Percentiles rank a stretch among this genome's conserved stretches.
These are phyloP conservation scores for Fusarium compactum DNA, from an alignment of 2,329 filamentous ascomycete genomes.

Conservation along the genomic window DNA sequence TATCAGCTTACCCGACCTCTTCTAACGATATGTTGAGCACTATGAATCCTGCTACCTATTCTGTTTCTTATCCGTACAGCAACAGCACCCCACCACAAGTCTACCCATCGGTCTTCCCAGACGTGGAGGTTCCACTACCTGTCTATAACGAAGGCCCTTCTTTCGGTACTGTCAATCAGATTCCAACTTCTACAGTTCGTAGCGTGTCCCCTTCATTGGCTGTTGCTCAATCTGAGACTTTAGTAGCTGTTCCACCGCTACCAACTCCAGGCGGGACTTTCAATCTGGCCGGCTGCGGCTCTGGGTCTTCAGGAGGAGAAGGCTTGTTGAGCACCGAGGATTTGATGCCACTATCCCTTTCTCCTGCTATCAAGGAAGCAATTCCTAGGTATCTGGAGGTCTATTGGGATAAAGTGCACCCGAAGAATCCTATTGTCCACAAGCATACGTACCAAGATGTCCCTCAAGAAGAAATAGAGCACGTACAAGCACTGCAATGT, in stretches of 20 bases:
- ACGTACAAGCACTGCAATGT: conserved; percentile 59
- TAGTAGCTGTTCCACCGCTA: conserved; percentile 60
- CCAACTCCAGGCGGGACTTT: conserved; percentile 52
- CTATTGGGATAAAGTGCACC: conserved; percentile 66
- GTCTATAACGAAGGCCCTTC: conserved; percentile 53
- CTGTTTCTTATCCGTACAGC: conserved; percentile 48
- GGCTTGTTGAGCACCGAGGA: conserved; percentile 50
- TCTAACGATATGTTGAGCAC: conserved; percentile 31
- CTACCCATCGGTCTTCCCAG: conserved; percentile 52
- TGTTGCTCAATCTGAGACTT: conserved; percentile 61
- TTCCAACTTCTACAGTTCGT: conserved; percentile 60
- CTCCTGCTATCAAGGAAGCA: conserved; percentile 55
- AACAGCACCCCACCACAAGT: conserved; percentile 47
- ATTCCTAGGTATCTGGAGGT: conserved; percentile 64
- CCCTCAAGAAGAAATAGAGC: conserved; percentile 48
- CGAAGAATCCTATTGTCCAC: conserved; percentile 64
- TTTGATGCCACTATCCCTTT: conserved; percentile 51
- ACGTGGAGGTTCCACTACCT: conserved; percentile 49
- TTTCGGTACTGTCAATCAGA: conserved; percentile 54
- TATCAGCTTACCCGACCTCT: conserved; percentile 46
- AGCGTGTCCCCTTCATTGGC: conserved; percentile 62
- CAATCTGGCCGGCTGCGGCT: conserved; percentile 54
- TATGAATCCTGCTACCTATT: conserved; percentile 39
- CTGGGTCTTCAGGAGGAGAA: conserved; percentile 57
- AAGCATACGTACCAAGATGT: conserved; percentile 58